A percentile compares a stretch with the other conserved stretches of the same genome.
These are phyloP conservation scores for Suillus placidus DNA, from an alignment of 768 basidiomycete species.

Conservation along the genomic window DNA sequence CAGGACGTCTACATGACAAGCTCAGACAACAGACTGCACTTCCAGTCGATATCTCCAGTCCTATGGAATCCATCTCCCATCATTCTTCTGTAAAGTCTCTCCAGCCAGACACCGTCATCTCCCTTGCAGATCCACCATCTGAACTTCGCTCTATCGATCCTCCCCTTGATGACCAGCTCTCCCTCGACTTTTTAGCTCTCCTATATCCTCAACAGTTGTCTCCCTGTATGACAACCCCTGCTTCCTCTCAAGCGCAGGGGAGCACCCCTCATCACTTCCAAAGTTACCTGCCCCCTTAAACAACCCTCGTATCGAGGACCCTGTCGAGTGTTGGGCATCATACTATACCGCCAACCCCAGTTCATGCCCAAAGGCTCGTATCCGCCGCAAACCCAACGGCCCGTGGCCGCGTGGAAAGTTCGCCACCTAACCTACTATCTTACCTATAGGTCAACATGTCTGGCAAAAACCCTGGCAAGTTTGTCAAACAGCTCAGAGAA, in stretches of 20 bases:
- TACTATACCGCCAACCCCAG: conserved; percentile 47
- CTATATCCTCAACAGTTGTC: conserved; percentile 25
- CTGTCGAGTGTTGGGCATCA: conserved; percentile 48
- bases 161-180: conserved; percentile 19
- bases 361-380: conserved; percentile 53
- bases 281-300: conserved; percentile 31
- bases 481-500: too few relatives aligned
- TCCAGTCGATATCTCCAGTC: conserved; percentile 10
- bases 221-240: conserved; percentile 32
- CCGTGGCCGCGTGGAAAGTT: too few relatives aligned
- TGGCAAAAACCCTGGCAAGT: too few relatives aligned
- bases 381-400: conserved; percentile 42
- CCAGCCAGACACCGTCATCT: conserved; percentile 3
- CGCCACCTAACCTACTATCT: too few relatives aligned
- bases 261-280: conserved; percentile 24
- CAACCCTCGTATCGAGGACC: conserved; percentile 50
- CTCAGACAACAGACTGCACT: conserved; percentile 16
- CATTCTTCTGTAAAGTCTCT: conserved; percentile 14
- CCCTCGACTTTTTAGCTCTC: conserved; percentile 21
- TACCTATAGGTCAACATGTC: too few relatives aligned
- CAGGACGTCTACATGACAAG: conserved; percentile 33
- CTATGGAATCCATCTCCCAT: conserved; percentile 11
- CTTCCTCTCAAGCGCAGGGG: conserved; percentile 37
- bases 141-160: conserved; percentile 12
- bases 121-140: conserved; percentile 13